Percentiles rank a stretch among this genome's conserved stretches.
These are phyloP conservation scores for Leccinum fallax DNA, from an alignment of 1,284 basidiomycete genomes.

Conservation along the genomic window DNA sequence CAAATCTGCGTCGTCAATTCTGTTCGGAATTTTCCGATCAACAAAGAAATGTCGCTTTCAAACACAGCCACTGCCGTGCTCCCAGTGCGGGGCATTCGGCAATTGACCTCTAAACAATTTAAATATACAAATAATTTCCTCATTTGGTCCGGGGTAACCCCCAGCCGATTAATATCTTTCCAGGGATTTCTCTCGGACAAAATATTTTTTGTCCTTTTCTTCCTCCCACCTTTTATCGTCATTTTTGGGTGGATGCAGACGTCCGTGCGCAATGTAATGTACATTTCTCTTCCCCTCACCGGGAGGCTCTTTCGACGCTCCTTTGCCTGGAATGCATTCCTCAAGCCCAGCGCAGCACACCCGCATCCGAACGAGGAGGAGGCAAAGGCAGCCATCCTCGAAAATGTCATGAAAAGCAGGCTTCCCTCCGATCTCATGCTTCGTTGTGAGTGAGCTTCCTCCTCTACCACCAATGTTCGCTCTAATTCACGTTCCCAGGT, in stretches of 20 bases:
- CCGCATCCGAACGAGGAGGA: conserved; percentile 62
- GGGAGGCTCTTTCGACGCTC: conserved; percentile 9
- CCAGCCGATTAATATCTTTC: conserved; percentile 14
- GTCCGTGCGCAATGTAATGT: conserved; percentile 33
- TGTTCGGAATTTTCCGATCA: conserved; percentile 28
- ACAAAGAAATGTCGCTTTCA: background rate
- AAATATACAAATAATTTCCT: conserved; percentile 10
- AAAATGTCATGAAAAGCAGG: conserved; percentile 79
- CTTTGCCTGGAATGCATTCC: conserved; percentile 33
- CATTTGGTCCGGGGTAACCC: conserved; percentile 21
- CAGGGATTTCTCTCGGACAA: conserved; percentile 9
- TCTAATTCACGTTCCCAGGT: conserved; percentile 48
- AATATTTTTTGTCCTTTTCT: conserved; percentile 32
- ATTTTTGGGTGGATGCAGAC: conserved; percentile 21
- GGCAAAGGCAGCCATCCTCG: conserved; percentile 69
- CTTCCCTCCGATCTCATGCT: conserved; percentile 82
- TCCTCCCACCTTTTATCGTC: background rate
- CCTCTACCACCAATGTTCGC: conserved; percentile 3
- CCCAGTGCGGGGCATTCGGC: conserved; percentile 15
- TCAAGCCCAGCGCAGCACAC: conserved; percentile 15
- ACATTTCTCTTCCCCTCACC: conserved; percentile 4
- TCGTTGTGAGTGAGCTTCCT: conserved; percentile 59
- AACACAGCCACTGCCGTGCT: background rate
- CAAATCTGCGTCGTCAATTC: conserved; percentile 29
- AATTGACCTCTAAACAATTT: background rate